phyloP scores from a whole-genome alignment of 2,329 filamentous ascomycete species.

The Plenodomus lindquistii region DNA sequence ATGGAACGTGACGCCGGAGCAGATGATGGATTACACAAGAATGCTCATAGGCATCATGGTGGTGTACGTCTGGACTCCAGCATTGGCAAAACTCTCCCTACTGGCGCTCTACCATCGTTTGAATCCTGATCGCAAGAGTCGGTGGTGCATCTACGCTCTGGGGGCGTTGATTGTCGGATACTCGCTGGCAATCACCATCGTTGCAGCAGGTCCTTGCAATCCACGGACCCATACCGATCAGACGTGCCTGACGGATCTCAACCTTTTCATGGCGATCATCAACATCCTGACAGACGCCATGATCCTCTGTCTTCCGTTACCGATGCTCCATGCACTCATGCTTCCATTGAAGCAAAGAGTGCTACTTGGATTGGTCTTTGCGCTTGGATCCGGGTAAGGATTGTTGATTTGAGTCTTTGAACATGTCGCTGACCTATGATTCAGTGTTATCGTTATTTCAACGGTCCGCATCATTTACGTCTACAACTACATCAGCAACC shows the following conservation, averaged over 20 bases:
- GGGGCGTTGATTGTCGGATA: slow-evolving; percentile 18
- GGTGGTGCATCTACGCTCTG: slow-evolving; percentile 16
- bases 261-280: slow-evolving; percentile 25
- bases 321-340: slow-evolving; percentile 25
- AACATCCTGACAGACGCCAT: slow-evolving; percentile 44
- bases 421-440: neutral
- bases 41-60: slow-evolving; percentile 19
- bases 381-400: slow-evolving; percentile 27
- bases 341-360: slow-evolving; percentile 32
- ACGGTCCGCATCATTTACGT: slow-evolving; percentile 26
- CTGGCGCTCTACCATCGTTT: slow-evolving; percentile 25
- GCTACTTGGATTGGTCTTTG: slow-evolving; percentile 33
- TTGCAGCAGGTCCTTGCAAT: slow-evolving; percentile 22
- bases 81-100: slow-evolving; percentile 24
- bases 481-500: slow-evolving; percentile 17
- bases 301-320: slow-evolving; percentile 35
- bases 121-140: slow-evolving; percentile 11
- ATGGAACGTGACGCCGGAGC: slow-evolving; percentile 18
- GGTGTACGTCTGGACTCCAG: slow-evolving; percentile 25
- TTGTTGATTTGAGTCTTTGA: neutral
- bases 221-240: slow-evolving; percentile 11
- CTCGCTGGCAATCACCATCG: slow-evolving; percentile 19
- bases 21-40: slow-evolving; percentile 10
- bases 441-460: slow-evolving; percentile 19
- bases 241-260: slow-evolving; percentile 21